Base-by-base conservation (phyloP, 306 rosid genomes). In the Castanopsis chinensis region DNA sequence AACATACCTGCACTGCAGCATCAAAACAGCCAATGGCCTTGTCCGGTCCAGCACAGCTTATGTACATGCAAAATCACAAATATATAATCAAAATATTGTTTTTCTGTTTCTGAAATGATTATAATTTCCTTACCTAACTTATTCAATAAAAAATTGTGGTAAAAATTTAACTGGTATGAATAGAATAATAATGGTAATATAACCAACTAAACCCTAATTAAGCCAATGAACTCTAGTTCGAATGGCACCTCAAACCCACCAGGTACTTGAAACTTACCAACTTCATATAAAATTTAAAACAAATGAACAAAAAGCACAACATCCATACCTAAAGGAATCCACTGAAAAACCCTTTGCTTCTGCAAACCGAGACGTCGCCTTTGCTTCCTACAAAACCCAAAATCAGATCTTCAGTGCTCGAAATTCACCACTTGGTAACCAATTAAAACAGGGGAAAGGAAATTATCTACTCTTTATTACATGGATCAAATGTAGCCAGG, bases 1-100 rank as follows among this genome's bases (percentile, higher is more conserved):
- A 52, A 60, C 71, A 43, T 82, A 94, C 98, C 83, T 95, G 99
- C 84, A 95, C 90, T 25, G 98, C 86, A 41, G 97, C 88, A 82
- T 84, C 84, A 80, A 92, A 91, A 68, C 85, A 91, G 13, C 98
- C 98, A 5, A 95, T 89, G 15, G 94, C 89, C 14, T 85, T 89
- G 43, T 86, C 90, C 60, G 76, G 85, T 21, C 79, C 89, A 52
- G 77, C 17, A 54, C 70, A 75, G 74, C 88, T 78, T 68, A 69
- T 82, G 71, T 28, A 85, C 91, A 88, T 85, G 9, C 25, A 67
- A 65, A n/a, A 67, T 35, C 52, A 67, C 9, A n/a, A 8, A 35
- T 9, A 35, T 35, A 67, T 17, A 30, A 67, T 35, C 15, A 67
- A 67, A 67, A 65, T 41, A 41, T 41, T 8, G 45, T 41, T 2